A percentile compares a stretch with the other conserved stretches of the same genome.
Conservation (phyloP, 2,329 filamentous ascomycete species). For the Aspergillus tanneri region DNA sequence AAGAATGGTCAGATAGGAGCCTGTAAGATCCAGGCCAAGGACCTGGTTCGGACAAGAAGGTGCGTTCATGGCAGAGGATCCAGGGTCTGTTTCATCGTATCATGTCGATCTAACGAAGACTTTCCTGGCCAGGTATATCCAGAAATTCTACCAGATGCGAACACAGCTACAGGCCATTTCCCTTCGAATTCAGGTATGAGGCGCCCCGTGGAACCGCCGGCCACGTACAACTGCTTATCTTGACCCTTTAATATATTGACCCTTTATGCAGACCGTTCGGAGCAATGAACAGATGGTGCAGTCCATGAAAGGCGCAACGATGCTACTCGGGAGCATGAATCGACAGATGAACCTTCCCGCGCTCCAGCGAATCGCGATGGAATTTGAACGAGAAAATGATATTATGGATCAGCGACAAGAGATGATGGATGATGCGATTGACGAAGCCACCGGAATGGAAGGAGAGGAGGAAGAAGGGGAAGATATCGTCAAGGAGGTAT, state of each 20-base stretch:
- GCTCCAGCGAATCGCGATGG: conserved; percentile 94
- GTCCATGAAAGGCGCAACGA: conserved; percentile 96
- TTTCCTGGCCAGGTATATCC: conserved; percentile 68
- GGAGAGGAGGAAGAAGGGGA: conserved; percentile 89
- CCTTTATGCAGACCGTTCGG: conserved; percentile 72
- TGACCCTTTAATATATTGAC: not conserved
- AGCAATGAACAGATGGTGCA: conserved; percentile 99
- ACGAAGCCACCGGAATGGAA: conserved; percentile 88
- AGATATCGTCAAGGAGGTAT: conserved; percentile 91
- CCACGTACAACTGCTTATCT: too few species aligned
- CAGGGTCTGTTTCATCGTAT: not conserved
- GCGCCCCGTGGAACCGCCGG: too few species aligned
- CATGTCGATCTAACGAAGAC: conserved; percentile 2
- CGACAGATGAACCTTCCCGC: conserved; percentile 95
- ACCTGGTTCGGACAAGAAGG: conserved; percentile 86
- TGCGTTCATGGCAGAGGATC: conserved; percentile 40
- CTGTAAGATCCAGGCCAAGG: conserved; percentile 97
- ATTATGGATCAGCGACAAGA: conserved; percentile 99
- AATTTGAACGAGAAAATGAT: conserved; percentile 98
- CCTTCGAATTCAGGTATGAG: conserved; percentile 78
- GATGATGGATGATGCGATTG: conserved; percentile 99
- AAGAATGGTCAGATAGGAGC: conserved; percentile 99
- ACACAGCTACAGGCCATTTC: conserved; percentile 97
- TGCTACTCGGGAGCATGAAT: conserved; percentile 94
- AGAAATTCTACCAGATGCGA: conserved; percentile 98